A percentile compares a stretch with the other conserved stretches of the same genome.
Conservation (phyloP, 2,329 filamentous ascomycete genomes). For the Pyrenophora tritici-repentis region DNA sequence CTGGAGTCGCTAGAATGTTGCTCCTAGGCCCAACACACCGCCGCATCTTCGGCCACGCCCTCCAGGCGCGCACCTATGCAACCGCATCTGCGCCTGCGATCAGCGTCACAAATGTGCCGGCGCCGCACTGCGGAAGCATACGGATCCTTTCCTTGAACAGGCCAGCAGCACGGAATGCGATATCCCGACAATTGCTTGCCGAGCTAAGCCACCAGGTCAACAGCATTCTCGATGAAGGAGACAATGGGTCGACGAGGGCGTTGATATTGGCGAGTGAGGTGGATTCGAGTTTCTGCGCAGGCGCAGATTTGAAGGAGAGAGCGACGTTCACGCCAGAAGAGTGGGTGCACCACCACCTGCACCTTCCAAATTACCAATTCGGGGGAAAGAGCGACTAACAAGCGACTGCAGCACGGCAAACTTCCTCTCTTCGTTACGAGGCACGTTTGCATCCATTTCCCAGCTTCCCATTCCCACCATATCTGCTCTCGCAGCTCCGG, state of each 20-base stretch:
- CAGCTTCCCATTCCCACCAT: slow-evolving; percentile 86
- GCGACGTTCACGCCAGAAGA: slow-evolving; percentile 75
- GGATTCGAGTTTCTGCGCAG: slow-evolving; percentile 90
- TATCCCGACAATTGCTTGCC: slow-evolving; percentile 77
- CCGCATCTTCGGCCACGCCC: slow-evolving; percentile 26
- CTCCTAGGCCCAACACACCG: slow-evolving; percentile 26
- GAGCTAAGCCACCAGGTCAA: slow-evolving; percentile 75
- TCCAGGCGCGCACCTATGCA: slow-evolving; percentile 46
- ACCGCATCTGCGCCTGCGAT: slow-evolving; percentile 60
- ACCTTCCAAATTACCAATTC: too few relatives aligned
- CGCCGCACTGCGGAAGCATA: slow-evolving; percentile 81
- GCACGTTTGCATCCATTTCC: slow-evolving; percentile 74
- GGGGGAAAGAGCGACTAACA: slow-evolving; percentile 14
- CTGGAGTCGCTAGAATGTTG: slow-evolving; percentile 38
- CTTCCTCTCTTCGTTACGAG: slow-evolving; percentile 78
- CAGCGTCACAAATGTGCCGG: slow-evolving; percentile 74
- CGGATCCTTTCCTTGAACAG: slow-evolving; percentile 87
- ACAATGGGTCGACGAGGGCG: slow-evolving; percentile 70
- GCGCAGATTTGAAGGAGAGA: slow-evolving; percentile 91
- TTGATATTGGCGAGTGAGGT: slow-evolving; percentile 82
- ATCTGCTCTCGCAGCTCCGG: slow-evolving; percentile 80
- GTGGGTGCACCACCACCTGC: slow-evolving; percentile 57
- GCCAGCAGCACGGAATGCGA: slow-evolving; percentile 84
- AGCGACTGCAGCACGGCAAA: slow-evolving; percentile 66
- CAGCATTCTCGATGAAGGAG: slow-evolving; percentile 66